phyloP scores from a whole-genome alignment of 2,329 filamentous ascomycete genomes.

The Cladophialophora chaetospira region DNA sequence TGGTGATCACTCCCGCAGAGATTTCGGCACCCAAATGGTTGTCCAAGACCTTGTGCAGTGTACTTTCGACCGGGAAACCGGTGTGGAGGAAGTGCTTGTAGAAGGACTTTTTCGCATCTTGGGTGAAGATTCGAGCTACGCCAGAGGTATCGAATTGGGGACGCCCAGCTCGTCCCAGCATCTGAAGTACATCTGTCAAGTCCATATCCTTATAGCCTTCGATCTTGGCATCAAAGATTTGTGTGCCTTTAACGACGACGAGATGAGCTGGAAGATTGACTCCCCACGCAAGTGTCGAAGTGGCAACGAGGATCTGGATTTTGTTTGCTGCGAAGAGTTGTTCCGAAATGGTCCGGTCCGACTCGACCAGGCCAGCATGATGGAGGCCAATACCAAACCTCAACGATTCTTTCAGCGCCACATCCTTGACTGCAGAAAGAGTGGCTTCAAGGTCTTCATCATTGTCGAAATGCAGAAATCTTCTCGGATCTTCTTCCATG shows the following conservation, averaged over 20 bases:
- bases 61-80: conserved; percentile 95
- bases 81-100: conserved; percentile 99
- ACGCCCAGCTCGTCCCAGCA: conserved; percentile 92
- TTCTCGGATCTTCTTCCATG: conserved; percentile 95
- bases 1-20: conserved; percentile 86
- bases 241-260: conserved; percentile 96
- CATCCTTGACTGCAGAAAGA: conserved; percentile 87
- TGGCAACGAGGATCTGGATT: conserved; percentile 94
- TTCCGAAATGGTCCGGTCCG: conserved; percentile 86
- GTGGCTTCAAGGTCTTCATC: conserved; percentile 92
- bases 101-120: conserved; percentile 97
- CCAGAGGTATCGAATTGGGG: conserved; percentile 96
- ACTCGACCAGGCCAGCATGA: conserved; percentile 94
- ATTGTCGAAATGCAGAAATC: conserved; percentile 82
- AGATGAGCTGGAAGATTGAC: conserved; percentile 96
- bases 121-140: conserved; percentile 95
- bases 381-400: conserved; percentile 97
- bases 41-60: conserved; percentile 91
- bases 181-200: conserved; percentile 93
- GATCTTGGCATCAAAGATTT: conserved; percentile 96
- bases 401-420: conserved; percentile 87
- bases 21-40: conserved; percentile 96
- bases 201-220: conserved; percentile 99
- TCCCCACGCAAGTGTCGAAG: conserved; percentile 95
- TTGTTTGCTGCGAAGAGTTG: conserved; percentile 97